Evolutionary conservation across 805 yeast genomes (phyloP), one percentile per base, ranked within the genome.

Genomic region (Starmerella riodocensis): DNA sequence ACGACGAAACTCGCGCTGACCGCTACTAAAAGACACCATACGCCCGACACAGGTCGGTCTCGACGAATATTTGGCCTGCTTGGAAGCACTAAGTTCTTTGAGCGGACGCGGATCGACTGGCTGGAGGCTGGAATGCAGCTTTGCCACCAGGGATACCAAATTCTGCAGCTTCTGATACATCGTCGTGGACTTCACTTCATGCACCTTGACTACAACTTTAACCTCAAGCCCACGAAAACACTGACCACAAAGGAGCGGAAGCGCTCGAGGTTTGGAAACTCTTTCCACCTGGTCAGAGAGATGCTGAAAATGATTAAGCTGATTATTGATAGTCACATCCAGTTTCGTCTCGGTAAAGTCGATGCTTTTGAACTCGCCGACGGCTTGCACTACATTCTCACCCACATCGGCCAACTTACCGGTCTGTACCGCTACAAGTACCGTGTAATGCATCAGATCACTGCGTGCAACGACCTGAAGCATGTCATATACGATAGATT

Each of bases 401-500:
- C 86, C 55, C 98, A 91, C 61, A 62, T 91, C 46, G 99, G 99
- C 26, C 96, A 86, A 56, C 66, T 91, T 37, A 91, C 97, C 0
- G 99, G 99, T 42, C 81, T 91, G 41, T 91, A 91, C 62, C 72
- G 99, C 39, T 91, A 91, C 69, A 91, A 91, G 64, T 91, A 91
- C 62, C 82, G 83, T 55, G 96, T 88, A 8, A 91, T 91, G 99
- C 97, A 86, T 55, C 99, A 91, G 59, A 86, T 91, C 29, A 71
- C 96, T 36, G 86, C 93, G 2, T 85, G 96, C 58, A 91, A 91
- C 57, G 98, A 91, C 60, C 62, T 91, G 52, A 91, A 91, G 59
- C 98, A 91, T 56, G 76, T 88, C 6, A 78, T 91, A 1, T 91
- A 91, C 55, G 70, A 82, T 47, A 67, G 78, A 45, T 91, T 91